Conservation (phyloP, 1,139 yeast genomes). For the Candida sanyaensis region DNA sequence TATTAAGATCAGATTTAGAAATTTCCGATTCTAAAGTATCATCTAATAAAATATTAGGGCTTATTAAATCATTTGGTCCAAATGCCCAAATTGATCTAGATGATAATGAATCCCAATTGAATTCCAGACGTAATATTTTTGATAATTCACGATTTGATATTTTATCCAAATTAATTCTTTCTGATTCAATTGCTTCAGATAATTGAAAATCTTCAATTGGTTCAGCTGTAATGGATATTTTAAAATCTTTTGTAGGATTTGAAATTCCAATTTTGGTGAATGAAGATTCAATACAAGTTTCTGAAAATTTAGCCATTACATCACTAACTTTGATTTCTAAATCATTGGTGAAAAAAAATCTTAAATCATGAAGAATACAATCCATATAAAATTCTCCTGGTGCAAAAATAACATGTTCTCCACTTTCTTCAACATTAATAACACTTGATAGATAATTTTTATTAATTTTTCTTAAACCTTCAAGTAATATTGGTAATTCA, state of each 20-base stretch:
- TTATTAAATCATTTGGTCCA: conserved; percentile 60
- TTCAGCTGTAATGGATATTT: conserved; percentile 75
- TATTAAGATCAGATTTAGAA: conserved; percentile 51
- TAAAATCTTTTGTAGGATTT: conserved; percentile 56
- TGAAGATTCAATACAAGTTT: conserved; percentile 70
- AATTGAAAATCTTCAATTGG: conserved; percentile 60
- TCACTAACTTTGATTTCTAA: conserved; percentile 82
- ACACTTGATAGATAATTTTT: conserved; percentile 67
- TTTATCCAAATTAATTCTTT: conserved; percentile 40
- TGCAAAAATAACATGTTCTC: conserved; percentile 80
- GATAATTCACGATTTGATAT: conserved; percentile 45
- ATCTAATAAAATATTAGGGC: conserved; percentile 64
- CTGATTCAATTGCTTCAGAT: conserved; percentile 57
- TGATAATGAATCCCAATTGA: conserved; percentile 82
- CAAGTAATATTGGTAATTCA: conserved; percentile 71
- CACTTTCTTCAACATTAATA: conserved; percentile 81
- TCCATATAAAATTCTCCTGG: conserved; percentile 91
- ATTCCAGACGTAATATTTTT: conserved; percentile 55
- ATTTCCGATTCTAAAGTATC: conserved; percentile 75
- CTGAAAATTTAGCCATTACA: conserved; percentile 80
- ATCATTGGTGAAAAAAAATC: conserved; percentile 57
- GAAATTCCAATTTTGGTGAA: conserved; percentile 61
- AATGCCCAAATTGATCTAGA: conserved; percentile 83
- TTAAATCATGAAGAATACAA: conserved; percentile 75
- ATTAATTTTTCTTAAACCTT: conserved; percentile 63